Percentiles rank a stretch among this genome's conserved stretches.
Conservation (phyloP, 345 rosid species). For the Melaleuca alternifolia region DNA sequence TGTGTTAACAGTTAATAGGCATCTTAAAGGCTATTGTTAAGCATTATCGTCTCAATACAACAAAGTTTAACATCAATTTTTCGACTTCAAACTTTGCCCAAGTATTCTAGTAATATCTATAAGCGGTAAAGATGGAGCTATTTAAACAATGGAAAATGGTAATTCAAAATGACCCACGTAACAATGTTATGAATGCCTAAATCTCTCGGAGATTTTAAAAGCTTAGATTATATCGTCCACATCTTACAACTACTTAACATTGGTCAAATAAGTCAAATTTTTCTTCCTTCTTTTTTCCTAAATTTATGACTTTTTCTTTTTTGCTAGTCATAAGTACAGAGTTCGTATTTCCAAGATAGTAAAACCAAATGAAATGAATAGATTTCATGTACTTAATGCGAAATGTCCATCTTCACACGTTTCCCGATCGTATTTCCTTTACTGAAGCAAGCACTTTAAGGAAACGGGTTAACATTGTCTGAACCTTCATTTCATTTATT, state of each 20-base stretch:
- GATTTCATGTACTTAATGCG: not conserved
- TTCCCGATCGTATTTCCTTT: not conserved
- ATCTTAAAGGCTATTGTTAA: not conserved
- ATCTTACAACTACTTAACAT: too few relatives aligned
- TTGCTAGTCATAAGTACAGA: not conserved
- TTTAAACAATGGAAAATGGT: too few relatives aligned
- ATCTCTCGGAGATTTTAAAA: too few relatives aligned
- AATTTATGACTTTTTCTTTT: not conserved
- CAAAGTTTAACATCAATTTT: not conserved
- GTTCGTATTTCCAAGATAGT: not conserved
- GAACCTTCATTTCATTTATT: too few relatives aligned
- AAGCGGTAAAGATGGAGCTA: too few relatives aligned
- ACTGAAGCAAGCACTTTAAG: not conserved
- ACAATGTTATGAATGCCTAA: too few relatives aligned
- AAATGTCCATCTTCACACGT: not conserved
- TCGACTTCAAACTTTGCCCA: not conserved
- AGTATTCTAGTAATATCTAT: not conserved
- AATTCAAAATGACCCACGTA: too few relatives aligned
- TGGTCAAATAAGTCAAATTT: too few relatives aligned
- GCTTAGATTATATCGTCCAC: too few relatives aligned
- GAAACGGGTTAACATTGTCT: not conserved
- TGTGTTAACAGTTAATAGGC: too few relatives aligned
- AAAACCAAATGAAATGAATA: not conserved
- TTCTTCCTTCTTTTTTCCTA: too few relatives aligned
- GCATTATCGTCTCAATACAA: not conserved